Base-by-base conservation (phyloP, 257 asterid genomes). In the Solanum arcanum region DNA sequence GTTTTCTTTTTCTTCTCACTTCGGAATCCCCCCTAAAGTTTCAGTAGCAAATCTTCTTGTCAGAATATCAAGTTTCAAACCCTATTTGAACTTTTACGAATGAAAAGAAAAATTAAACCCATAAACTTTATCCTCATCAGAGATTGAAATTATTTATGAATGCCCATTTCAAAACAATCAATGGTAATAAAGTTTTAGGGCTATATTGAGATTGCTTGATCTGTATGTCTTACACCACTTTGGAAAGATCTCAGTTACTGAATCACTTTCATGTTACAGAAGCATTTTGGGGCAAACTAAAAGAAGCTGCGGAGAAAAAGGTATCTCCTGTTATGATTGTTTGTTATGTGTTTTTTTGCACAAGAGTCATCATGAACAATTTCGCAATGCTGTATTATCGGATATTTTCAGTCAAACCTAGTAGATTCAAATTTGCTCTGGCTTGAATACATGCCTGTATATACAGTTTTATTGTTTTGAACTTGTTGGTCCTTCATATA, bases 241-340 rank as follows among this genome's bases (percentile, higher is more conserved):
- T 27, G 66, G 39, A 46, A 78, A 78, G 60, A 9, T 80, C 42
- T 80, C 85, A 49, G 6, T 18, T 27, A 81, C 85, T 81, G 85
- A 81, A 81, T 81, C 85, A 81, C 29, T 49, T 46, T 62, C 59
- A 81, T 87, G 80, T 41, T 83, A 80, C 94, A 94, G 98, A 92
- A 89, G 95, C 94, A 83, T 95, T 95, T 86, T 95, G 96, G 98
- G 89, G 87, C 86, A 95, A 94, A 87, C 89, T 95, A 81, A 94
- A 90, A 92, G 86, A 87, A 41, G 91, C 94, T 88, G 96, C 96
- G 83, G 96, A 94, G 91, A 86, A 91, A 90, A 94, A 93, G 98
- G 98, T 95, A 93, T 42, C 84, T 76, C 31, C 56, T 86, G 35
- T 89, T 33, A 25, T 82, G 27, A 29, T 47, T 0, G 5, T 46